These are phyloP conservation scores for Cladophialophora exuberans DNA, from an alignment of 2,329 filamentous ascomycete genomes.

Conservation along the genomic window DNA sequence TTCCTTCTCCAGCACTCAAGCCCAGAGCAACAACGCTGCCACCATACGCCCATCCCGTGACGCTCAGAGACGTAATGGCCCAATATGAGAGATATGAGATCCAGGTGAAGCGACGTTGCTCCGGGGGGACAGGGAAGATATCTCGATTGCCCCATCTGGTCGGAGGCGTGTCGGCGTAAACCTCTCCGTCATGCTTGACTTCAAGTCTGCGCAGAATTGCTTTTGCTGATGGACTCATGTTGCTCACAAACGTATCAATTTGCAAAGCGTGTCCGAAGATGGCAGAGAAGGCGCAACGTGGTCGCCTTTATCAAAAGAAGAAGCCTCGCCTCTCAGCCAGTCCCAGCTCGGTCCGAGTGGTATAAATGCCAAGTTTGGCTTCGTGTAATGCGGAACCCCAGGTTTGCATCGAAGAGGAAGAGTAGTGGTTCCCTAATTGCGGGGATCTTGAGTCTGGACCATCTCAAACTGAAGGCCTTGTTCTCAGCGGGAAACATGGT, in stretches of 20 bases:
- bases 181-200: slow-evolving; percentile 3
- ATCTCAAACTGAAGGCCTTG: too few relatives aligned
- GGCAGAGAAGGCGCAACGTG: neutral
- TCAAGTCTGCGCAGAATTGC: neutral
- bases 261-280: neutral
- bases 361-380: neutral
- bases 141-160: slow-evolving; percentile 8
- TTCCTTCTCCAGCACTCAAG: slow-evolving; percentile 8
- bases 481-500: too few relatives aligned
- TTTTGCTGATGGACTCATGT: neutral
- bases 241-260: neutral
- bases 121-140: neutral
- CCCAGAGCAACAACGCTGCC: slow-evolving; percentile 5
- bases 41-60: neutral
- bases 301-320: neutral
- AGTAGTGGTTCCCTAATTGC: too few relatives aligned
- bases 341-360: neutral
- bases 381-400: neutral
- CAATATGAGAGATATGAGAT: slow-evolving; percentile 3
- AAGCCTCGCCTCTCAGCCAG: neutral
- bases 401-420: neutral
- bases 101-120: neutral
- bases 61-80: slow-evolving; percentile 1
- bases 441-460: too few relatives aligned
- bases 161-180: neutral